Percentiles rank a stretch among this genome's conserved stretches.
These are phyloP conservation scores for Cutaneotrichosporon dermatis DNA, from an alignment of 1,284 basidiomycete species.

Conservation along the genomic window DNA sequence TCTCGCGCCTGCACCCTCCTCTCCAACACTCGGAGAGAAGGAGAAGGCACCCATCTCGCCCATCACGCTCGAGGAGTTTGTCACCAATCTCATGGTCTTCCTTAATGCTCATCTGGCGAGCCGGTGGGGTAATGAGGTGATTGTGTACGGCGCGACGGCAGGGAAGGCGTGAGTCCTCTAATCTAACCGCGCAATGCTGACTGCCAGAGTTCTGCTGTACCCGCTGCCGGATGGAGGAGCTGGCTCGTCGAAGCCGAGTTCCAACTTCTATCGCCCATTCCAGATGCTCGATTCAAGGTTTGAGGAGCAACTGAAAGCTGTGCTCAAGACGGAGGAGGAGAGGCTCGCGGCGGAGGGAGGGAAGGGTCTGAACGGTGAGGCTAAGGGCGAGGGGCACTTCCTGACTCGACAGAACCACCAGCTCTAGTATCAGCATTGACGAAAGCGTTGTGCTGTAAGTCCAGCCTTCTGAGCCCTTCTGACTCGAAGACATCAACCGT, in stretches of 20 bases:
- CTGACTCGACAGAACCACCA: constrained; percentile 48
- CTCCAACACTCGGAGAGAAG: constrained; percentile 9
- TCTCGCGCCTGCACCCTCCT: constrained; percentile 7
- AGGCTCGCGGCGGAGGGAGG: constrained; percentile 52
- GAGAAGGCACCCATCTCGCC: constrained; percentile 47
- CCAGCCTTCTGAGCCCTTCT: background rate
- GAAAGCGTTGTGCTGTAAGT: constrained; percentile 82
- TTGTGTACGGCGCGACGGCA: constrained; percentile 81
- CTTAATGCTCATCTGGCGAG: constrained; percentile 87
- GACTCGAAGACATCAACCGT: constrained; percentile 72
- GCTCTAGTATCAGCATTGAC: constrained; percentile 80
- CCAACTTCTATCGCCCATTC: constrained; percentile 81
- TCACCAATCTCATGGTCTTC: constrained; percentile 79
- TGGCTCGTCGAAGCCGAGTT: constrained; percentile 51
- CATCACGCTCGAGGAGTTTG: constrained; percentile 62
- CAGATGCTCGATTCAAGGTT: constrained; percentile 57
- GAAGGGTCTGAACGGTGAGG: constrained; percentile 50
- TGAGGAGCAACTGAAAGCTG: constrained; percentile 61
- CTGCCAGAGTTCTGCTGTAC: constrained; percentile 21
- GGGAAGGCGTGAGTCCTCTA: constrained; percentile 57
- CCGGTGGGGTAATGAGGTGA: constrained; percentile 87
- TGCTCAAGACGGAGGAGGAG: constrained; percentile 62
- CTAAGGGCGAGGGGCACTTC: no score
- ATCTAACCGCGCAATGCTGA: background rate
- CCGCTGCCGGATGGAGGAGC: constrained; percentile 38